Percentiles rank a stretch among this genome's conserved stretches.
These are phyloP conservation scores for Malassezia caprae DNA, from an alignment of 1,284 basidiomycete genomes.

Conservation along the genomic window DNA sequence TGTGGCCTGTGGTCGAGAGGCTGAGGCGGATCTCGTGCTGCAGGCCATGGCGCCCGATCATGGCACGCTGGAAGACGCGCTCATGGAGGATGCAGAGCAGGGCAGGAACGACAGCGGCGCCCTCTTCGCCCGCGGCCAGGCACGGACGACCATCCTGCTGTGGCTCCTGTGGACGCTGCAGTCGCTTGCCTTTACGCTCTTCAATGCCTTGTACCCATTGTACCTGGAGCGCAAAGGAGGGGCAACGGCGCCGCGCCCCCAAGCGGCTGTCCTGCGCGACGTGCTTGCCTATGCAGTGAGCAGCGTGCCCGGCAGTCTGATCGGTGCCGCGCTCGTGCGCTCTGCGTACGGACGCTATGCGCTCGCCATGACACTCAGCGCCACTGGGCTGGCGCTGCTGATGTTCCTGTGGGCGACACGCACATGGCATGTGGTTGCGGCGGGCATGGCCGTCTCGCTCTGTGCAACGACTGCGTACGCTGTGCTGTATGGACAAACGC, in stretches of 20 bases:
- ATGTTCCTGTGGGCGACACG: slow-evolving; percentile 22
- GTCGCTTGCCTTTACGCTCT: slow-evolving; percentile 72
- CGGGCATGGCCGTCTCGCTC: slow-evolving; percentile 26
- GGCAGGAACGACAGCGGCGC: background rate
- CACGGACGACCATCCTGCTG: slow-evolving; percentile 41
- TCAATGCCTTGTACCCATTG: slow-evolving; percentile 90
- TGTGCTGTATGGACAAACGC: slow-evolving; percentile 42
- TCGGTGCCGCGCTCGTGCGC: slow-evolving; percentile 83
- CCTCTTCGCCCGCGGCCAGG: background rate
- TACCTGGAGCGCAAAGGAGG: slow-evolving; percentile 52
- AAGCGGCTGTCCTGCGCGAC: slow-evolving; percentile 24
- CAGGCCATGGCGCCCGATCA: slow-evolving; percentile 32
- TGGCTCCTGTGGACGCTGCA: slow-evolving; percentile 42
- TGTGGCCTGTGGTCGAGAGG: slow-evolving; percentile 23
- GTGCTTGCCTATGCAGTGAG: slow-evolving; percentile 37
- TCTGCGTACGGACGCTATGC: slow-evolving; percentile 62
- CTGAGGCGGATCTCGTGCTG: slow-evolving; percentile 32
- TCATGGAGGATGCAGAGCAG: slow-evolving; percentile 3
- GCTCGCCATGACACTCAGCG: slow-evolving; percentile 50
- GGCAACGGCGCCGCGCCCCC: slow-evolving; percentile 12
- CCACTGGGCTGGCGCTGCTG: slow-evolving; percentile 27
- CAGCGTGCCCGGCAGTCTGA: slow-evolving; percentile 51
- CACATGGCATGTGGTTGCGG: slow-evolving; percentile 1
- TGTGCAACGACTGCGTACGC: slow-evolving; percentile 39
- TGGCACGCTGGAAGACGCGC: slow-evolving; percentile 18